Evolutionary conservation across 257 asterid genomes (phyloP), one percentile per base, ranked within the genome.

Genomic region (Galeopsis tetrahit): DNA sequence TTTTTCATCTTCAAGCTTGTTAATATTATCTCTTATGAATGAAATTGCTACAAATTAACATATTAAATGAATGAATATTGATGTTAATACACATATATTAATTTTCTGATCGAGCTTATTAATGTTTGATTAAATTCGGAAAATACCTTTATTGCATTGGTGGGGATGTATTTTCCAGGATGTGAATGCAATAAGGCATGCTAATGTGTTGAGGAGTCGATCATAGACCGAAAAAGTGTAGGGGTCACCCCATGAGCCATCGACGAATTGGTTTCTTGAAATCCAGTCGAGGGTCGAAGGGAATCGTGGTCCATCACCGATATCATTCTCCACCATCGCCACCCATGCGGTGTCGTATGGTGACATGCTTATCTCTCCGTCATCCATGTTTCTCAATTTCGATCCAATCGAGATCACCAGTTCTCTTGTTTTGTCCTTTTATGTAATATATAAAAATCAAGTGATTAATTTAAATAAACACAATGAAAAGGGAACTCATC

Each of bases 221-320:
- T 70, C 74, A 0, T 57, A 57, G 1, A 57, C 9, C 1, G 53
- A 57, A 46, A 70, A 70, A 1, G 49, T n/a, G 44, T 40, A 38
- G 8, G 13, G 28, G 5, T 70, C 74, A 5, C 74, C 74, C 74
- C 74, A 70, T 2, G 74, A 70, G 1, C 74, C 74, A 8, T 70
- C 74, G 10, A 15, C n/a, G 8, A 70, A 66, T 71, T 82, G 87
- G 60, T 79, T 79, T 2, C 74, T 71, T 59, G 60, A 13, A 3
- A 82, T 70, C 86, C 87, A 82, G 44, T 77, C 68, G 71, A 82
- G 63, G 73, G 84, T 79, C 55, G 35, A 3, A 2, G 65, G 70
- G 36, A 72, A 72, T 21, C 70, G 7, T 6, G 77, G 77, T 42
- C 13, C 21, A 17, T 63, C 7, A 36, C 17, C 15, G 70, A 57